Evolutionary conservation across 495 filamentous ascomycete species (phyloP).

Genomic region (Neurospora pannonica): DNA sequence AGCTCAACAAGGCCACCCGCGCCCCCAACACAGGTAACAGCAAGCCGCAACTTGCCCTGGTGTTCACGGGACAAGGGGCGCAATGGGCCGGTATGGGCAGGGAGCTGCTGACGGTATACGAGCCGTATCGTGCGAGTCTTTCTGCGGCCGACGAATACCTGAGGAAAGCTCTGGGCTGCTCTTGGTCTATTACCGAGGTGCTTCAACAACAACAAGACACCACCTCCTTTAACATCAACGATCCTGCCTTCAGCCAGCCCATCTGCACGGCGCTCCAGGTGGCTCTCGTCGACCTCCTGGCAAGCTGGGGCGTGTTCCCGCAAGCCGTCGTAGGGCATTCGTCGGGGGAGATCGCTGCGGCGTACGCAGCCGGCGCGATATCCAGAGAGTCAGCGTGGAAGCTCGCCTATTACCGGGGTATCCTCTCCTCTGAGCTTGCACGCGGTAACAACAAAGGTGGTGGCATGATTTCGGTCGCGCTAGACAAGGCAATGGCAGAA

Average conservation of each 20-base stretch:
- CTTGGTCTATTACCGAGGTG: no score
- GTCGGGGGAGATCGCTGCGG: slow-evolving; percentile 49
- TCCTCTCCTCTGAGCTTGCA: slow-evolving; percentile 13
- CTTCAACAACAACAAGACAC: neutral
- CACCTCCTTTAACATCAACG: slow-evolving; percentile 11
- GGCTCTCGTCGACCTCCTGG: slow-evolving; percentile 44
- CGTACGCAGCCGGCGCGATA: slow-evolving; percentile 33
- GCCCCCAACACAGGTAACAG: slow-evolving; percentile 3
- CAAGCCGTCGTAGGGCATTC: slow-evolving; percentile 47
- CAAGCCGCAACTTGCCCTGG: slow-evolving; percentile 27
- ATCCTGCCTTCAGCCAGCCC: slow-evolving; percentile 19
- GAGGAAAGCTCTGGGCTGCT: no score
- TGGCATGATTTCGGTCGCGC: slow-evolving; percentile 30
- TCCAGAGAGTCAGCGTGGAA: slow-evolving; percentile 39
- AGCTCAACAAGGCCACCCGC: neutral
- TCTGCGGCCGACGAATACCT: neutral
- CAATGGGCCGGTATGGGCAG: slow-evolving; percentile 39
- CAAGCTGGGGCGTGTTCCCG: slow-evolving; percentile 35
- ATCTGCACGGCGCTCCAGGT: slow-evolving; percentile 41
- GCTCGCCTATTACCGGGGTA: slow-evolving; percentile 35
- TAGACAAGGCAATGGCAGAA: neutral
- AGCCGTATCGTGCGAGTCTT: no score
- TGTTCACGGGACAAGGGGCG: slow-evolving; percentile 18
- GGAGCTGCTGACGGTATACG: slow-evolving; percentile 20
- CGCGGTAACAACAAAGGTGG: no score